Conservation (phyloP, 1,284 basidiomycete genomes). For the Tranzscheliella williamsii region DNA sequence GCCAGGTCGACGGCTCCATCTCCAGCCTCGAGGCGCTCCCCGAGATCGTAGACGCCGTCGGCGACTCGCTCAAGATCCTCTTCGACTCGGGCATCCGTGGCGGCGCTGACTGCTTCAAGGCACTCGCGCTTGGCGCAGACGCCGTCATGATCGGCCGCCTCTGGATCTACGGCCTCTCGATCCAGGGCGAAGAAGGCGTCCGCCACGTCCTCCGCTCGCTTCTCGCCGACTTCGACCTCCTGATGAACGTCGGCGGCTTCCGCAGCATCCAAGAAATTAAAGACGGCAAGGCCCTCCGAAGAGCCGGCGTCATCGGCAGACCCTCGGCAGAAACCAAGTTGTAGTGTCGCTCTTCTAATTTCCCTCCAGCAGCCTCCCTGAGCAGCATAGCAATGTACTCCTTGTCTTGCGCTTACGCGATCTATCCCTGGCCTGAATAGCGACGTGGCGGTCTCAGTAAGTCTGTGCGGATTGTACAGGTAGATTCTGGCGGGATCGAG, state of each 20-base stretch:
- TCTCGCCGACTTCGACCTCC: constrained; percentile 69
- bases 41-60: constrained; percentile 66
- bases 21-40: constrained; percentile 19
- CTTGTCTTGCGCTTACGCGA: too few species aligned
- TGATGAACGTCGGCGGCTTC: constrained; percentile 35
- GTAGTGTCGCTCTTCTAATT: too few species aligned
- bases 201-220: constrained; percentile 70
- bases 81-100: constrained; percentile 80
- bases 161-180: constrained; percentile 67
- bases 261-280: constrained; percentile 13
- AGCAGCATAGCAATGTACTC: too few species aligned
- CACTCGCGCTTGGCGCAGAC: constrained; percentile 62
- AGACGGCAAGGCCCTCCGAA: too few species aligned
- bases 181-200: constrained; percentile 70
- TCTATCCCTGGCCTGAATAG: too few species aligned
- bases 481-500: too few species aligned
- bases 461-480: too few species aligned
- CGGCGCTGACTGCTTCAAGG: constrained; percentile 76
- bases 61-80: constrained; percentile 69
- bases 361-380: too few species aligned
- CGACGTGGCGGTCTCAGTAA: too few species aligned
- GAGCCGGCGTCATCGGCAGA: too few species aligned
- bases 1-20: constrained; percentile 33
- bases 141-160: constrained; percentile 59
- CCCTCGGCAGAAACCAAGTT: too few species aligned